Percentiles rank a stretch among this genome's conserved stretches.
Evolutionary conservation across 2,329 filamentous ascomycete genomes (phyloP).

Genomic region (Teratosphaeria epicoccoides): DNA sequence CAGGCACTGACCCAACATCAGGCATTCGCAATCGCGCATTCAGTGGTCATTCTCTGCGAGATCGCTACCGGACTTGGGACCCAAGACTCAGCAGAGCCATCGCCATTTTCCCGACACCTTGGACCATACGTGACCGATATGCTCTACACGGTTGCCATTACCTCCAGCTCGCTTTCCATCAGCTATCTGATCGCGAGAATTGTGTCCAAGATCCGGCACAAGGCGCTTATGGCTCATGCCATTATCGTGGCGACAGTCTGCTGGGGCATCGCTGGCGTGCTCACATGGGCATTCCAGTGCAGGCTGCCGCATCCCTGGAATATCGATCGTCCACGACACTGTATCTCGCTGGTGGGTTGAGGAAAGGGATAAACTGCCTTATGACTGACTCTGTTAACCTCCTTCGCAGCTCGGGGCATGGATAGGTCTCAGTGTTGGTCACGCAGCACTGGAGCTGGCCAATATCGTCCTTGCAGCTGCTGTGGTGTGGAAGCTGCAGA

Average conservation of each 20-base stretch:
- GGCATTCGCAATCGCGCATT: constrained; percentile 10
- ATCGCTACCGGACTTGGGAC: constrained; percentile 16
- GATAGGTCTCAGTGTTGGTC: background rate
- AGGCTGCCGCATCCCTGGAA: constrained; percentile 17
- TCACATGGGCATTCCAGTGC: constrained; percentile 15
- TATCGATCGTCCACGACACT: constrained; percentile 5
- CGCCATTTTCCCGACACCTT: constrained; percentile 4
- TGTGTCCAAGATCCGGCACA: constrained; percentile 7
- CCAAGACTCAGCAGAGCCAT: background rate
- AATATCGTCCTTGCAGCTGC: constrained; percentile 13
- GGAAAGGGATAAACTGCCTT: constrained; percentile 4
- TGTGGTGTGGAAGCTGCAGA: constrained; percentile 18
- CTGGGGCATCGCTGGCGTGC: constrained; percentile 11
- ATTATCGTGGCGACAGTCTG: constrained; percentile 8
- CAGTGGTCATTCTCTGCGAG: constrained; percentile 10
- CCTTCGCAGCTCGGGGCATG: background rate
- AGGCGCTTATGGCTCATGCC: constrained; percentile 10
- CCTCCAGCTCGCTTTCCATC: constrained; percentile 17
- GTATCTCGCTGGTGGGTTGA: constrained; percentile 9
- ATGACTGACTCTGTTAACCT: constrained; percentile 12
- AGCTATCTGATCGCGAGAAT: constrained; percentile 19
- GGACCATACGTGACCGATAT: constrained; percentile 12
- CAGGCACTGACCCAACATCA: background rate
- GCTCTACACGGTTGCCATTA: constrained; percentile 11
- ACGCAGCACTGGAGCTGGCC: constrained; percentile 13